Evolutionary conservation across 208 protist genomes (phyloP), one percentile per base, ranked within the genome.

Genomic region (Vickermania spadyakhi): DNA sequence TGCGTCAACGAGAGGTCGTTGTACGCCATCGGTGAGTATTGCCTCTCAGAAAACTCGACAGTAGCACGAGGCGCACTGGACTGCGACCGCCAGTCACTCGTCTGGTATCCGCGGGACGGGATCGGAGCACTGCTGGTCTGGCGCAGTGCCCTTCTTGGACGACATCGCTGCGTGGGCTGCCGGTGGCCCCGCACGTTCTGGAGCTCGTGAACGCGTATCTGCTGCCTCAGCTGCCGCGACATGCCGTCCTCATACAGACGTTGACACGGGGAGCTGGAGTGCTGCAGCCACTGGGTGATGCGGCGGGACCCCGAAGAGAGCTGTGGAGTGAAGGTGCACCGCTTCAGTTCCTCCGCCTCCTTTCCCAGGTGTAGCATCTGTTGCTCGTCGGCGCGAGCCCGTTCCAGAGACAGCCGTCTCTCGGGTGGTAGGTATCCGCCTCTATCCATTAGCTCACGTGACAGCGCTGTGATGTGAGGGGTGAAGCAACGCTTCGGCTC

Each of bases 191-290:
- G n/a, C n/a, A n/a, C n/a, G n/a, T n/a, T n/a, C n/a, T n/a, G n/a
- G n/a, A n/a, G n/a, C n/a, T n/a, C n/a, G n/a, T n/a, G n/a, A 7
- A n/a, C 36, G 36, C 84, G 75, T 2, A 94, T 73, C 59, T 94
- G 87, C 64, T 84, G 81, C 21, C 87, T 73, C 52, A 94, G 71
- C 56, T 88, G 73, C 3, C 75, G 73, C 60, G 77, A 69, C 1
- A 77, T 84, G 7, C 87, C 84, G 18, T 94, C 87, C 31, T 69
- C 71, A 69, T 89, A 91, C 1, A 94, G 69, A 22, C 87, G 79
- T 55, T 91, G 76, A 0, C 74, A 79, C 7, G 36, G 36, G 7
- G 36, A 18, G 11, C 7, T 7, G 11, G 7, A 18, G 11, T 45
- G 36, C 36, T 45, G 36, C 36, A 45, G 36, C 36, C 36, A 45